A percentile compares a stretch with the other conserved stretches of the same genome.
These are phyloP conservation scores for Cyberlindnera nakhonratchasimensis DNA, from an alignment of 805 yeast species.

Conservation along the genomic window DNA sequence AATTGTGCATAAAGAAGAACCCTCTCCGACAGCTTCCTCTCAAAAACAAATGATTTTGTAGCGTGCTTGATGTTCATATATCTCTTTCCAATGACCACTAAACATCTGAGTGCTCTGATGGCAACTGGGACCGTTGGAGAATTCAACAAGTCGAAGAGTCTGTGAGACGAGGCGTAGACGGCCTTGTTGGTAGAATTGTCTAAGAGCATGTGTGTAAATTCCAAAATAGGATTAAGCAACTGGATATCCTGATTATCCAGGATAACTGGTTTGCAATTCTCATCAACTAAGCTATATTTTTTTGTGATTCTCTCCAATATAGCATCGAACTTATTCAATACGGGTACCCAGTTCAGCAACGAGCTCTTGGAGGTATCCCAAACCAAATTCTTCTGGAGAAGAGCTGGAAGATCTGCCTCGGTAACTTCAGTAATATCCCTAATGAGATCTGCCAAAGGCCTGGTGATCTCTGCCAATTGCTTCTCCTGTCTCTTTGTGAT, in stretches of 20 bases:
- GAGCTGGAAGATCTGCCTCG: slow-evolving; percentile 37
- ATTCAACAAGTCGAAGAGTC: slow-evolving; percentile 54
- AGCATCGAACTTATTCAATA: slow-evolving; percentile 71
- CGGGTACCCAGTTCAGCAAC: slow-evolving; percentile 70
- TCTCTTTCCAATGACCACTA: slow-evolving; percentile 57
- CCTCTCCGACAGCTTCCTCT: slow-evolving; percentile 27
- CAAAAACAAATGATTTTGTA: slow-evolving; percentile 20
- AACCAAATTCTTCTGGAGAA: slow-evolving; percentile 35
- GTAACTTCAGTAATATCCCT: slow-evolving; percentile 37
- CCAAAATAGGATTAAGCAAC: slow-evolving; percentile 48
- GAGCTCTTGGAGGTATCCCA: slow-evolving; percentile 71
- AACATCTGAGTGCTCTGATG: slow-evolving; percentile 56
- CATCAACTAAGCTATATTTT: slow-evolving; percentile 49
- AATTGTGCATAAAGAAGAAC: slow-evolving; percentile 46
- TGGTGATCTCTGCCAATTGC: slow-evolving; percentile 20
- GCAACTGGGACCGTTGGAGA: slow-evolving; percentile 59
- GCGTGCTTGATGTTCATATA: slow-evolving; percentile 41
- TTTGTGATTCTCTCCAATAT: slow-evolving; percentile 52
- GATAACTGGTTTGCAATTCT: slow-evolving; percentile 43
- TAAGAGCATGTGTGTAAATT: slow-evolving; percentile 59
- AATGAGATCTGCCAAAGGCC: slow-evolving; percentile 37
- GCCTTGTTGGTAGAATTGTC: slow-evolving; percentile 67
- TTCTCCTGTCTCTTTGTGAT: slow-evolving; percentile 29
- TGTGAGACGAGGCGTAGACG: slow-evolving; percentile 63
- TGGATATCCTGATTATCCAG: slow-evolving; percentile 45